Base-by-base conservation (phyloP, 371 early-diverging fungal genomes). In the Fennellomyces sp. region DNA sequence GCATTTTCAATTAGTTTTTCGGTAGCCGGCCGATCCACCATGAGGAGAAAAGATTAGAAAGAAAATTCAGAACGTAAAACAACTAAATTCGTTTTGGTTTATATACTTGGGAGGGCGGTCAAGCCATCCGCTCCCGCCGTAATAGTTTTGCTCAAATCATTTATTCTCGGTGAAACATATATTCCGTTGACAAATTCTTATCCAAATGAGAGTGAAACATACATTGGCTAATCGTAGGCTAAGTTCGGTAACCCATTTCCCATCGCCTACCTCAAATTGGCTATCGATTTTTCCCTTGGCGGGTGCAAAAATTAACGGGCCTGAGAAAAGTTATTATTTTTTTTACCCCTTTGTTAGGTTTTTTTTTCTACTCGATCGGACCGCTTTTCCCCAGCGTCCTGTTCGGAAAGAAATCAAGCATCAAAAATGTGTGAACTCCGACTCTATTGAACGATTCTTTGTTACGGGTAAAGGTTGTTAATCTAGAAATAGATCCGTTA, bases 121-220 rank as follows among this genome's bases (percentile, higher is more conserved):
- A 45, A 45, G 45, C 45, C 23, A 45, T 45, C 45, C 45, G 45
- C 12, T 0, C n/a, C 8, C 15, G n/a, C 15, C 41, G 45, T 45
- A 45, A 45, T 45, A 45, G 21, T 45, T 45, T 45, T 45, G 45
- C 45, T 45, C 45, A 45, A 45, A 45, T 45, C 45, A 23, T 45
- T 45, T 45, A 45, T 45, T 8, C 21, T 21, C 45, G 45, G 45
- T 45, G 45, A 45, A 45, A 45, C 45, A 45, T 45, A 45, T 45
- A 23, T 12, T 19, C 45, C 45, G 45, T 45, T 45, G 23, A 23
- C 21, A 25, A 25, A n/a, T 13, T 33, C 13, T 33, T 33, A 33
- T 13, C 13, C 12, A 8, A 1, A 41, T 42, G 7, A 42, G 25
- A 42, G 5, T 42, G 45, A 39, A 39, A 39, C 39, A 39, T 39